Base-by-base conservation (phyloP, 2,329 filamentous ascomycete species). In the Fusarium penzigii region DNA sequence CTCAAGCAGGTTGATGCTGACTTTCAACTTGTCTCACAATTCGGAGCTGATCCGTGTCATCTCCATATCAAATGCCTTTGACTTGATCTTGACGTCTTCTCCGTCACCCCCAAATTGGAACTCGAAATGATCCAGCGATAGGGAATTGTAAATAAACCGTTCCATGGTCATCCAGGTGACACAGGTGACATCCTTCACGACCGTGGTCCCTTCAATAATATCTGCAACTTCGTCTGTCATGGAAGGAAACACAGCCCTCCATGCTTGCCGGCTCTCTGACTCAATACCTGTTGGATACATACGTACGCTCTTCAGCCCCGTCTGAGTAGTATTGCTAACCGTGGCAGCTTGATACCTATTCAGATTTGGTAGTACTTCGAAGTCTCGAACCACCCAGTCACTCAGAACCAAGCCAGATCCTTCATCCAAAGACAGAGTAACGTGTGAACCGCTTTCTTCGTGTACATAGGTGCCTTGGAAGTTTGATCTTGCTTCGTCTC, bases 61-160 rank as follows among this genome's bases (percentile, higher is more conserved):
- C 8, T 53, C 44, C 3, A 54, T 10, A 6, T 42, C 38, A 14
- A 54, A 54, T 2, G 17, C 50, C 20, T 39, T 54, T 1, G 36
- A 44, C 14, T 49, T 53, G 4, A 54, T 53, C n/a, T 32, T 42
- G 3, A 17, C n/a, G 0, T 41, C 49, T 4, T 14, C 42, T 0
- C 44, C 44, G 11, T 45, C 29, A 1, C 16, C 17, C 1, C 38
- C 42, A 29, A 34, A 29, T 16, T 6, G 29, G 0, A 53, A 53
- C 42, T 53, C 52, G n/a, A 54, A 54, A 16, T 53, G 44, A 12
- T 54, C 50, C 14, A 54, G 32, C 0, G 52, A 45, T 16, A 54
- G 7, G 0, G 12, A 38, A 9, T 53, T 54, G 13, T 53, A 54
- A 3, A 49, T 49, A 3, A 38, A 17, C 8, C 50, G 36, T 39